Conservation (phyloP, 768 basidiomycete species). For the Suillus occidentalis region DNA sequence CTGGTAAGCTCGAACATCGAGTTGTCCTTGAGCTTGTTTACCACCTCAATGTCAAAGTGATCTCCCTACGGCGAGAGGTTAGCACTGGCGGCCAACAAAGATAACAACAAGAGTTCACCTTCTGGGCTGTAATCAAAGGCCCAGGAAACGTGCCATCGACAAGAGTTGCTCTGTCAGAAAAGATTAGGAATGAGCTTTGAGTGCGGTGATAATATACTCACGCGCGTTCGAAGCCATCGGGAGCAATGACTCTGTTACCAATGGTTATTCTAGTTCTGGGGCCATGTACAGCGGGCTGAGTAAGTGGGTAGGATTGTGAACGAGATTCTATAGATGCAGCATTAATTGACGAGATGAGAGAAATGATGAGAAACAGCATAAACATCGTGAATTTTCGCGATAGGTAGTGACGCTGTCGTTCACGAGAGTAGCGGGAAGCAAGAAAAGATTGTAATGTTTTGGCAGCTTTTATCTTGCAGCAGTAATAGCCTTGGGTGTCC, state of each 20-base stretch:
- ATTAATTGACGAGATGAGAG: conserved; percentile 8
- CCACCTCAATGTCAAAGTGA: conserved; percentile 44
- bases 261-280: conserved; percentile 31
- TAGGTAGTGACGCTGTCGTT: neutral
- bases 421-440: no score
- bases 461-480: neutral
- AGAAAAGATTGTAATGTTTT: neutral
- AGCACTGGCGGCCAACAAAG: neutral
- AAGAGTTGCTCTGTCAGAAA: conserved; percentile 37
- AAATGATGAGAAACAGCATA: conserved; percentile 7
- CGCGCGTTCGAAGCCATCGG: conserved; percentile 47
- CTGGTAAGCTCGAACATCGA: conserved; percentile 51
- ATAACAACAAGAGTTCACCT: conserved; percentile 20
- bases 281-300: conserved; percentile 15
- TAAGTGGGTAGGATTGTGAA: conserved; percentile 12
- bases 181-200: neutral
- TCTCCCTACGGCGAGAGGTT: conserved; percentile 31
- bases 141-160: conserved; percentile 46
- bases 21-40: conserved; percentile 44
- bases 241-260: conserved; percentile 40
- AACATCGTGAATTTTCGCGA: conserved; percentile 11
- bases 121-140: conserved; percentile 41
- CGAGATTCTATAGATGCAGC: conserved; percentile 20
- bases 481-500: neutral
- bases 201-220: conserved; percentile 20